Evolutionary conservation across 2,329 filamentous ascomycete genomes (phyloP).

Genomic region (Chrysosporium queenslandicum): DNA sequence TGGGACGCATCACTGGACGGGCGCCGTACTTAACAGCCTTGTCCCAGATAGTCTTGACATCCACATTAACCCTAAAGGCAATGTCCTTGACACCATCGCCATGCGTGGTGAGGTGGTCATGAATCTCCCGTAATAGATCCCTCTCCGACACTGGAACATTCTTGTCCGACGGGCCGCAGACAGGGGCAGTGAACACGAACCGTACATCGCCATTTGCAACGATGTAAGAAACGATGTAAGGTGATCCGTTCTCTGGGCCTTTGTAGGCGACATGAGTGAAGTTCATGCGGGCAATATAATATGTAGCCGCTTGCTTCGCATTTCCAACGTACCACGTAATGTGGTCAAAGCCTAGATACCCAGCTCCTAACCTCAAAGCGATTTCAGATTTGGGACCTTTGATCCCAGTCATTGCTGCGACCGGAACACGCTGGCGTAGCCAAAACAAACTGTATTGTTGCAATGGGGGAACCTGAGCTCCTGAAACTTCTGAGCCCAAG

Average conservation of each 20-base stretch:
- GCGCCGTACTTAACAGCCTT: slow-evolving; percentile 61
- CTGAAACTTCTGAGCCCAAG: too few relatives aligned
- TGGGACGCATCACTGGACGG: slow-evolving; percentile 52
- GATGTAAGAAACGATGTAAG: slow-evolving; percentile 68
- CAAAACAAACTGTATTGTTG: background rate
- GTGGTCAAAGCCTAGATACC: slow-evolving; percentile 61
- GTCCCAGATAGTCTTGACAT: slow-evolving; percentile 63
- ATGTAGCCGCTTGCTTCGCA: slow-evolving; percentile 80
- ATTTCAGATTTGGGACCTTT: slow-evolving; percentile 9
- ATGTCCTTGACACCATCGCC: slow-evolving; percentile 90
- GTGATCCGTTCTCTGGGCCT: slow-evolving; percentile 75
- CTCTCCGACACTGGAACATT: slow-evolving; percentile 44
- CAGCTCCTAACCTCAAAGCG: slow-evolving; percentile 20
- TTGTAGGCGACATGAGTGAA: slow-evolving; percentile 70
- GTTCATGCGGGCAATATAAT: slow-evolving; percentile 73
- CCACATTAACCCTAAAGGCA: slow-evolving; percentile 69
- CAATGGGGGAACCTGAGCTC: background rate
- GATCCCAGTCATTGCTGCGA: background rate
- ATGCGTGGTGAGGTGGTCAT: slow-evolving; percentile 68
- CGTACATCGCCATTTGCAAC: slow-evolving; percentile 64
- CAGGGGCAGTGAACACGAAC: slow-evolving; percentile 75
- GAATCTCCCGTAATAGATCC: slow-evolving; percentile 57
- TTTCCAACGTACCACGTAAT: slow-evolving; percentile 91
- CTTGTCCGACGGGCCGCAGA: slow-evolving; percentile 44
- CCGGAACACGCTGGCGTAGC: background rate